A percentile compares a stretch with the other conserved stretches of the same genome.
These are phyloP conservation scores for Saccharum officinarum DNA, from an alignment of 176 grass and related monocot species.

Conservation along the genomic window DNA sequence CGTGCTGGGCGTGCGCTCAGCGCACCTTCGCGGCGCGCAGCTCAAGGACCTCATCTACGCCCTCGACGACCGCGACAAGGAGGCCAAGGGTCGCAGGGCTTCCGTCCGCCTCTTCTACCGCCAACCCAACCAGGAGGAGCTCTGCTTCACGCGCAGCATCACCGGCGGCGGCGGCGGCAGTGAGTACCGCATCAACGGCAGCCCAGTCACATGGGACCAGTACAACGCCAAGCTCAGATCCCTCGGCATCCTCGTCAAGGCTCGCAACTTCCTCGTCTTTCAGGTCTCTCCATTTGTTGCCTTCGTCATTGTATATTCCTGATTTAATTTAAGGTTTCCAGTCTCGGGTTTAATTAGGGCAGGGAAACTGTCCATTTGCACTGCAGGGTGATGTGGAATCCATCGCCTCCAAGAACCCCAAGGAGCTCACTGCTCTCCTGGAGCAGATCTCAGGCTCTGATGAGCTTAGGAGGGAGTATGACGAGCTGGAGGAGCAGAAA, in stretches of 20 bases:
- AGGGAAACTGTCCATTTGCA: slow-evolving; percentile 2
- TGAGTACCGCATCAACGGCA: slow-evolving; percentile 73
- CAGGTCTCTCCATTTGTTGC: slow-evolving; percentile 53
- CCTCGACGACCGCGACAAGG: slow-evolving; percentile 91
- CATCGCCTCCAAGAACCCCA: slow-evolving; percentile 97
- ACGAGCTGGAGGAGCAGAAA: slow-evolving; percentile 72
- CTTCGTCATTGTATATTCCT: neutral
- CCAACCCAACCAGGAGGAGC: slow-evolving; percentile 33
- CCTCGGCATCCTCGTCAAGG: slow-evolving; percentile 96
- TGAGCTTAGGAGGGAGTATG: slow-evolving; percentile 87
- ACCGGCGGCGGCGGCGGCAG: slow-evolving; percentile 65
- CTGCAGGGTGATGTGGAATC: slow-evolving; percentile 93
- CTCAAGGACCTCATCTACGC: slow-evolving; percentile 97
- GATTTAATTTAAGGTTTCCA: neutral
- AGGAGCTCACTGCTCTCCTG: slow-evolving; percentile 82
- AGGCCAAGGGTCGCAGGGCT: slow-evolving; percentile 76
- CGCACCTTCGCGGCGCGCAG: slow-evolving; percentile 84
- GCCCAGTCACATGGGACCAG: slow-evolving; percentile 68
- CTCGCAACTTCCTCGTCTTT: slow-evolving; percentile 95
- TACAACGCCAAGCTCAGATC: slow-evolving; percentile 93
- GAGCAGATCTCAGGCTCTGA: slow-evolving; percentile 97
- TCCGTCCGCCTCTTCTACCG: slow-evolving; percentile 84
- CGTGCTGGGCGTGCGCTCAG: slow-evolving; percentile 82
- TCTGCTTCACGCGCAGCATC: slow-evolving; percentile 83
- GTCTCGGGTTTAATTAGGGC: neutral